Percentiles rank a stretch among this genome's conserved stretches.
Evolutionary conservation across 768 basidiomycete species (phyloP).

Genomic region (Leccinum pellstonianum): DNA sequence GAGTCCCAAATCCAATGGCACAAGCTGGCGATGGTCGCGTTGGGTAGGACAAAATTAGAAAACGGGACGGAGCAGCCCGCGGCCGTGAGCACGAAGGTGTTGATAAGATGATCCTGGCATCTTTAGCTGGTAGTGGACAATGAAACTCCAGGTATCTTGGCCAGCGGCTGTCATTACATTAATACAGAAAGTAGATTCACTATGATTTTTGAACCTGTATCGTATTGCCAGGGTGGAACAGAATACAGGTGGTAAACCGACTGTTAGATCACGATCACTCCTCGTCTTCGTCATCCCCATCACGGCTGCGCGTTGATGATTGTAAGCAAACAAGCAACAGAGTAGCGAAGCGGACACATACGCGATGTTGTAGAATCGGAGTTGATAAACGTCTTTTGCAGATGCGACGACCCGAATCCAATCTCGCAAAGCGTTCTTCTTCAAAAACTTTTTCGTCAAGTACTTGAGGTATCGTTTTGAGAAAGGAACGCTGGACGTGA

Average conservation of each 20-base stretch:
- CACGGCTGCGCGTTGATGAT: slow-evolving; percentile 32
- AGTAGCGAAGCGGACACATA: slow-evolving; percentile 37
- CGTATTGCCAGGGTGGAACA: slow-evolving; percentile 11
- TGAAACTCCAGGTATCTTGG: background rate
- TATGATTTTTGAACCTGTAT: background rate
- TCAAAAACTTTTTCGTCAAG: slow-evolving; percentile 98
- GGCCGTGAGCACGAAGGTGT: slow-evolving; percentile 17
- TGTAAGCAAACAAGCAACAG: background rate
- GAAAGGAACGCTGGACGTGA: slow-evolving; percentile 84
- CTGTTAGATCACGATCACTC: slow-evolving; percentile 32
- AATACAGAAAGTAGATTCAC: background rate
- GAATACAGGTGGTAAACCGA: background rate
- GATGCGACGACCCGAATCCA: slow-evolving; percentile 98
- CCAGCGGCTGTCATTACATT: background rate
- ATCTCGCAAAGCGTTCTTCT: slow-evolving; percentile 94
- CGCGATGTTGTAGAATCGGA: slow-evolving; percentile 94
- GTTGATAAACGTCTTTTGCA: slow-evolving; percentile 89
- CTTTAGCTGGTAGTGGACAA: background rate
- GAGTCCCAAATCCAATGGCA: slow-evolving; percentile 70
- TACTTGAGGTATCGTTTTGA: slow-evolving; percentile 99
- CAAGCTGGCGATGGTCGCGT: slow-evolving; percentile 59
- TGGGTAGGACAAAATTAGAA: slow-evolving; percentile 52
- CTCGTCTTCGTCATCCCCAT: slow-evolving; percentile 58
- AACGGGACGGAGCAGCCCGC: slow-evolving; percentile 18
- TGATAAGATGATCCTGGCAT: slow-evolving; percentile 15